Conservation (phyloP, 495 filamentous ascomycete genomes). For the Pyronema omphalodes region DNA sequence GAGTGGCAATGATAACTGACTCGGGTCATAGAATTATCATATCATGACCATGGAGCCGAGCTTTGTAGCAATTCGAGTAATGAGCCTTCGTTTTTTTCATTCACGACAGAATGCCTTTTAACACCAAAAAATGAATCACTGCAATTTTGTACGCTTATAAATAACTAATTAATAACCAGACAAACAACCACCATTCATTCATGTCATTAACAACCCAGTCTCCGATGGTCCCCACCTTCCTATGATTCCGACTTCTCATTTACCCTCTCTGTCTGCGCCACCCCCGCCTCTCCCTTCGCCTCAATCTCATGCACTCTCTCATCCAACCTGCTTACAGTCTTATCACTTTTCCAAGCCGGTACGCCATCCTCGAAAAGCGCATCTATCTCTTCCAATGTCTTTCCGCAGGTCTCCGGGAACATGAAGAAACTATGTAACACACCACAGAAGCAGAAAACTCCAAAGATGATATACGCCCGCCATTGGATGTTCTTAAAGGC, state of each 20-base stretch:
- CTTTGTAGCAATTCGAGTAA: too few relatives aligned
- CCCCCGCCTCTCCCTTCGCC: constrained; percentile 9
- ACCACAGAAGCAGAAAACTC: constrained; percentile 55
- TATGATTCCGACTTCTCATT: constrained; percentile 1
- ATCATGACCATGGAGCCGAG: too few relatives aligned
- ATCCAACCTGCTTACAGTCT: constrained; percentile 31
- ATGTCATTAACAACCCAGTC: too few relatives aligned
- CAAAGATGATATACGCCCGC: constrained; percentile 58
- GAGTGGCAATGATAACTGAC: too few relatives aligned
- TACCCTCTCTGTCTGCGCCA: background rate
- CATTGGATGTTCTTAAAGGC: constrained; percentile 57
- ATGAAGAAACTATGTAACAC: constrained; percentile 59
- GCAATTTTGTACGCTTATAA: too few relatives aligned
- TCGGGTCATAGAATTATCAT: too few relatives aligned
- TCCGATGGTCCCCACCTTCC: background rate
- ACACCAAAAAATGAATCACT: too few relatives aligned
- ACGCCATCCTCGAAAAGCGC: constrained; percentile 42
- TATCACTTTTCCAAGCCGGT: constrained; percentile 22
- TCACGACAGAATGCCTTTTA: too few relatives aligned
- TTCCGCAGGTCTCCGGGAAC: constrained; percentile 69
- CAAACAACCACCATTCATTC: too few relatives aligned
- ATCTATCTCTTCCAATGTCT: constrained; percentile 61
- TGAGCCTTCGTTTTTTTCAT: too few relatives aligned
- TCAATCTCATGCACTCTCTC: constrained; percentile 32
- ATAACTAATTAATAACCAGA: too few relatives aligned